phyloP scores from a whole-genome alignment of 768 basidiomycete species.

The Boletus rufocinnamomeus region DNA sequence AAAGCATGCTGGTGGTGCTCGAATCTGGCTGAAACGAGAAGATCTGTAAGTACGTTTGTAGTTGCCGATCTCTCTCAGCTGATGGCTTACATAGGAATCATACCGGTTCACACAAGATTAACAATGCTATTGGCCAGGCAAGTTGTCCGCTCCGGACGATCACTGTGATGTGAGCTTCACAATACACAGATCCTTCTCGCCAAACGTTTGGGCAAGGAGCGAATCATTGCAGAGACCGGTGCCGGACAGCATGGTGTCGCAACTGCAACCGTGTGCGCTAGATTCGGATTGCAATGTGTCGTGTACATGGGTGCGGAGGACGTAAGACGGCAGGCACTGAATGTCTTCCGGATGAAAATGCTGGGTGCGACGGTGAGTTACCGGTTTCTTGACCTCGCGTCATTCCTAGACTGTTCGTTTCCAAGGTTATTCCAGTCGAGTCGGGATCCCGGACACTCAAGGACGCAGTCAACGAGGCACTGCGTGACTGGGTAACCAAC shows the following conservation, averaged over 20 bases:
- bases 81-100: conserved; percentile 68
- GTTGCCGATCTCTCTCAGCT: background rate
- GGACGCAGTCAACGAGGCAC: conserved; percentile 97
- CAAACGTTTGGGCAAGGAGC: conserved; percentile 89
- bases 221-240: conserved; percentile 98
- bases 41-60: conserved; percentile 59
- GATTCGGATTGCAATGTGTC: conserved; percentile 92
- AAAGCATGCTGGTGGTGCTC: conserved; percentile 87
- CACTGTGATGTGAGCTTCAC: background rate
- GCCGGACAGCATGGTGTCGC: conserved; percentile 99
- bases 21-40: conserved; percentile 97
- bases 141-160: conserved; percentile 15
- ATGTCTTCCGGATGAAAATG: conserved; percentile 98
- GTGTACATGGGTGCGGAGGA: conserved; percentile 99
- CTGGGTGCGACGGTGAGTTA: conserved; percentile 78
- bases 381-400: background rate
- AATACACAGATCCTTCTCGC: conserved; percentile 80
- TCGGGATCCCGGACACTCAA: conserved; percentile 96
- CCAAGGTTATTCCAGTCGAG: conserved; percentile 86
- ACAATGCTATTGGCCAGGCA: conserved; percentile 96
- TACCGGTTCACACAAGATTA: conserved; percentile 99
- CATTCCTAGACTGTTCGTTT: background rate
- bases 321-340: conserved; percentile 91
- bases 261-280: conserved; percentile 96
- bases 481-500: conserved; percentile 99